Percentiles rank a stretch among this genome's conserved stretches.
phyloP scores from a whole-genome alignment of 2,329 filamentous ascomycete genomes.

The Fusarium phyllophilum region DNA sequence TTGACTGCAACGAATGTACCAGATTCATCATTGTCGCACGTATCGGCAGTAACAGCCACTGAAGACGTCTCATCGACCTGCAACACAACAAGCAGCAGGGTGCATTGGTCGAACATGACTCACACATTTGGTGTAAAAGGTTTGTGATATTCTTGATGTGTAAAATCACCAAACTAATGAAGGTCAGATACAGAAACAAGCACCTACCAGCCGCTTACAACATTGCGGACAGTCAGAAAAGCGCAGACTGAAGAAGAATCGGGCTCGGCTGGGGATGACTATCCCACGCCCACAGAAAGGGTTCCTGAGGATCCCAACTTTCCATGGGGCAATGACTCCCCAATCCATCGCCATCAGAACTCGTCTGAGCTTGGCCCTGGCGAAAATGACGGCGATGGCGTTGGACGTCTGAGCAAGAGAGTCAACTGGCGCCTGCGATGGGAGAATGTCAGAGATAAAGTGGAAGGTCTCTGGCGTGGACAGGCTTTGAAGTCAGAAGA shows the following conservation, averaged over 20 bases:
- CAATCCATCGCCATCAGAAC: constrained; percentile 50
- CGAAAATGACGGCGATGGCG: constrained; percentile 11
- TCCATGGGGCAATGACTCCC: constrained; percentile 51
- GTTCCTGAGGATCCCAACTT: constrained; percentile 47
- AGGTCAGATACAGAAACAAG: constrained; percentile 8
- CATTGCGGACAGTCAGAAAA: constrained; percentile 37
- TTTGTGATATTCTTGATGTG: constrained; percentile 12
- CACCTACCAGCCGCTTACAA: constrained; percentile 27
- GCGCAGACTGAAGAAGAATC: neutral
- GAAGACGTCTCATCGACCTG: constrained; percentile 31
- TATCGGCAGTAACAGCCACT: constrained; percentile 11
- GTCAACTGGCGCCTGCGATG: constrained; percentile 21
- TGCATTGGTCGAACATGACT: constrained; percentile 33
- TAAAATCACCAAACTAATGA: constrained; percentile 2
- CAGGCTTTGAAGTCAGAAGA: constrained; percentile 3
- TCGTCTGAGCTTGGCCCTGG: constrained; percentile 42
- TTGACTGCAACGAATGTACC: neutral
- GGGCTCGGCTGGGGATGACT: constrained; percentile 5
- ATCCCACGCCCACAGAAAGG: constrained; percentile 35
- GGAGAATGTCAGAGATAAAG: constrained; percentile 23
- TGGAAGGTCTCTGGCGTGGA: constrained; percentile 28
- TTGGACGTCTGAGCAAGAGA: constrained; percentile 12
- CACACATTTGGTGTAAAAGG: constrained; percentile 20
- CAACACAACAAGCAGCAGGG: constrained; percentile 36
- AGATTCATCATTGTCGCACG: constrained; percentile 14